Evolutionary conservation across 257 asterid genomes (phyloP), one percentile per base, ranked within the genome.

Genomic region (Mitragyna speciosa): DNA sequence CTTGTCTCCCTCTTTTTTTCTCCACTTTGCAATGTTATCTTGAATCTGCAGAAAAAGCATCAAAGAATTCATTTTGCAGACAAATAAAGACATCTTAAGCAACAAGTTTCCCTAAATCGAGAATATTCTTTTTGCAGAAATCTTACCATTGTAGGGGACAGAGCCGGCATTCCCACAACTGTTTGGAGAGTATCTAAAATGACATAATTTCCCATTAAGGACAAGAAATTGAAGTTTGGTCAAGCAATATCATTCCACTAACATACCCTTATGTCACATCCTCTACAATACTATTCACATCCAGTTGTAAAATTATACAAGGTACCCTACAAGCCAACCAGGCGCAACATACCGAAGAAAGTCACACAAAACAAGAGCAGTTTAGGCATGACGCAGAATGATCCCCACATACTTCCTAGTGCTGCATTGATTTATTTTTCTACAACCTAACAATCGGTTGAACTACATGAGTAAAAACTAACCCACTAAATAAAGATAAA

Each of bases 131-230:
- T 26, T 43, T 36, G 66, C 31, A 84, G 67, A 52, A 87, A 83
- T 76, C 83, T 87, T 90, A 96, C 99, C 99, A 96, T 96, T 75
- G 99, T 96, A 81, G 98, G 99, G 67, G 99, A 96, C 85, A 96
- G 87, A 76, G 99, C 97, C 19, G 99, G 99, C 99, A 96, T 96
- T 81, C 89, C 89, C 83, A 96, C 75, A 76, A 90, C 94, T 2
- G 85, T 82, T 83, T 96, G 97, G 75, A 81, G 84, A 74, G 95
- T 79, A 78, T 88, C 99, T 96, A 96, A 86, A 88, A 74, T 73
- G 73, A 85, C 66, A 87, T 36, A 61, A 81, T 58, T 70, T 59
- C 63, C 83, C 33, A 70, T 76, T 76, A 19, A 70, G 80, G 9
- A 70, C 70, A 49, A 19, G 61, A 59, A 30, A 30, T 28, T 68